phyloP scores from a whole-genome alignment of 2,329 filamentous ascomycete species.

The Fusarium udum region DNA sequence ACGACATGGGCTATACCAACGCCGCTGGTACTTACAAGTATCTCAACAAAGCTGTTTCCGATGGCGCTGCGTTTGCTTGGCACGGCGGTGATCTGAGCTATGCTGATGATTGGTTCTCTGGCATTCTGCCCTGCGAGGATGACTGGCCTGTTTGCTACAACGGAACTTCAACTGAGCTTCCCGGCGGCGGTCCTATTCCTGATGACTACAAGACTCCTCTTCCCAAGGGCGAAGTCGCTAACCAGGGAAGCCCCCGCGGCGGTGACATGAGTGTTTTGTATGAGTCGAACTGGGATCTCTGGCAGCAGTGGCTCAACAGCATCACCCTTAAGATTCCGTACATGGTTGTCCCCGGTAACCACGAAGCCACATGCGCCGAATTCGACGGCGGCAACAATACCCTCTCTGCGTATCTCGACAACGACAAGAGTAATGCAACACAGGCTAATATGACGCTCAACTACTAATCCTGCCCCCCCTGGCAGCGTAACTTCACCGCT shows the following conservation, averaged over 20 bases:
- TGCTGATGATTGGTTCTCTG: constrained; percentile 8
- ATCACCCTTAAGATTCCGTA: not conserved
- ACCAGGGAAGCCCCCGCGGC: not conserved
- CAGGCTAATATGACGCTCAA: not conserved
- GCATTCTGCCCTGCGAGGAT: not conserved
- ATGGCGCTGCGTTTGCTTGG: not conserved
- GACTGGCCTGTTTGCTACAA: constrained; percentile 12
- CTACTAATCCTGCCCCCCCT: constrained; percentile 4
- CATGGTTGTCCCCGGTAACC: not conserved
- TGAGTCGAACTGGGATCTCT: constrained; percentile 15
- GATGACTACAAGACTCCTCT: not conserved
- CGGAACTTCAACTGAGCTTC: not conserved
- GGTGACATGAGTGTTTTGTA: constrained; percentile 1
- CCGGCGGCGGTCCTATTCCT: not conserved
- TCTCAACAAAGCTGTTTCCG: not conserved
- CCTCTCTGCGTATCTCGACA: not conserved
- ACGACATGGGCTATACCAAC: constrained; percentile 4
- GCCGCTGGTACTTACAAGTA: not conserved
- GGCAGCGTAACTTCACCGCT: constrained; percentile 1
- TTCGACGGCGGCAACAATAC: not conserved
- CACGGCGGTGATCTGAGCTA: constrained; percentile 7
- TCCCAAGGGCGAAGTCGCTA: not conserved
- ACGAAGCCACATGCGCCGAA: not conserved
- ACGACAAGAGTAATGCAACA: not conserved
- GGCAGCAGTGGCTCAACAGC: constrained; percentile 8